Percentiles rank a stretch among this genome's conserved stretches.
Conservation (phyloP, 2,329 filamentous ascomycete species). For the Raffaelea arxii region DNA sequence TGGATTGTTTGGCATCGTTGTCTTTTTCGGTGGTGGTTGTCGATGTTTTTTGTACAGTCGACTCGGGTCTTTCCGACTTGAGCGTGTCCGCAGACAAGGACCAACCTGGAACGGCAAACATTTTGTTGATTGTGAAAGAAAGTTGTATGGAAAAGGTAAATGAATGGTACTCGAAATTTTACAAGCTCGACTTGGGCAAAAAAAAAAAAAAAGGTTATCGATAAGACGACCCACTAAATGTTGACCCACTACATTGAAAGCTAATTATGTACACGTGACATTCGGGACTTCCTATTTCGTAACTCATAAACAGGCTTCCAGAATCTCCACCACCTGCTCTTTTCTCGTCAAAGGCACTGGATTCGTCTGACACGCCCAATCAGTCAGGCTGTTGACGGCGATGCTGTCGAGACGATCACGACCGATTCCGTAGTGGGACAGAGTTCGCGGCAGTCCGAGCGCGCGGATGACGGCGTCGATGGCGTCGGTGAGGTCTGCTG, state of each 20-base stretch:
- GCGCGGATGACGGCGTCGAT: conserved; percentile 36
- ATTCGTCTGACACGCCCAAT: conserved; percentile 35
- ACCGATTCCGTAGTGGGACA: conserved; percentile 35
- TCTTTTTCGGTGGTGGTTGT: not conserved
- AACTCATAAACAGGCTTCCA: conserved; percentile 25
- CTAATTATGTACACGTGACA: not conserved
- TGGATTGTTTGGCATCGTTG: conserved; percentile 20
- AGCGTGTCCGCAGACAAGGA: conserved; percentile 64
- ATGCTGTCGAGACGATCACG: conserved; percentile 34
- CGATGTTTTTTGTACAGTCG: conserved; percentile 15
- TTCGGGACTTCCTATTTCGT: not conserved
- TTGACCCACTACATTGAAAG: not conserved
- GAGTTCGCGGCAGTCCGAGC: conserved; percentile 37
- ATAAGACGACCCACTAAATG: not conserved
- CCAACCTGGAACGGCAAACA: conserved; percentile 96
- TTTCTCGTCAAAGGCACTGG: conserved; percentile 32
- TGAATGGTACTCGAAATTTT: not conserved
- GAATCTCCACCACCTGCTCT: conserved; percentile 36
- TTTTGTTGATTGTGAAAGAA: conserved; percentile 21
- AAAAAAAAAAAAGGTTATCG: conserved; percentile 1
- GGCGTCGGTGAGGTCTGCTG: conserved; percentile 34
- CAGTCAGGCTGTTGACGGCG: conserved; percentile 33
- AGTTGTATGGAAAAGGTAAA: not conserved
- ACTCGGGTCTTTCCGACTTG: conserved; percentile 66
- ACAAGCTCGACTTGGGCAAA: not conserved